Evolutionary conservation across 768 basidiomycete genomes (phyloP), one percentile per base, ranked within the genome.

Genomic region (Leccinum fibrillosum): DNA sequence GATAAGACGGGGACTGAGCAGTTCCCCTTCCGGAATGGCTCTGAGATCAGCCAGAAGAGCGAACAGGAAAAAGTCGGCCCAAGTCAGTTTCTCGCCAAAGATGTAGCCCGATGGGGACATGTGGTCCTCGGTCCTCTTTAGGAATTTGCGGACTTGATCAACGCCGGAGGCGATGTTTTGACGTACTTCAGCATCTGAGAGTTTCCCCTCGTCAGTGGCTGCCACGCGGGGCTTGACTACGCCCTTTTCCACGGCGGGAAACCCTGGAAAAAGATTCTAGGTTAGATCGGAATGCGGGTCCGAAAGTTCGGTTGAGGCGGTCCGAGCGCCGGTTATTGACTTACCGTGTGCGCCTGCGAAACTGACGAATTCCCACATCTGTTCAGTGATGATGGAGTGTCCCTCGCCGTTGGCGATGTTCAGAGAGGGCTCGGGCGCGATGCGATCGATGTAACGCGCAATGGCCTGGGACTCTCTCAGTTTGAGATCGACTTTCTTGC

Each of bases 41-140:
- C 47, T 57, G 5, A 72, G 62, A 35, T 72, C 71, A 28, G 71
- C 72, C 47, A 72, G 55, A 2, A 74, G 67, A 3, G 71, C 67
- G 44, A 55, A 74, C 12, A 72, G 64, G 64, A 74, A 74, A 52
- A 74, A 71, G 58, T 72, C 71, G 13, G 72, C 71, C 71, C 71
- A 72, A 5, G 56, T 66, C 48, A 68, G n/a, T 39, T 63, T 58
- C 12, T 60, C 57, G 5, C 71, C 71, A 56, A 73, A 74, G 2
- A 67, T 55, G 25, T 67, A 72, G 13, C 72, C 72, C 5, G 66
- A 57, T 1, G 63, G 63, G 19, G 69, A 61, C 69, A 72, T 72
- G 19, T 45, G 23, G 0, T 57, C 61, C 50, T 72, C 71, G 13
- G 32, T n/a, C 10, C 4, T 30, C 25, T 37, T 17, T 28, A 72